Base-by-base conservation (phyloP, 805 yeast species). In the Ogataea corticis region DNA sequence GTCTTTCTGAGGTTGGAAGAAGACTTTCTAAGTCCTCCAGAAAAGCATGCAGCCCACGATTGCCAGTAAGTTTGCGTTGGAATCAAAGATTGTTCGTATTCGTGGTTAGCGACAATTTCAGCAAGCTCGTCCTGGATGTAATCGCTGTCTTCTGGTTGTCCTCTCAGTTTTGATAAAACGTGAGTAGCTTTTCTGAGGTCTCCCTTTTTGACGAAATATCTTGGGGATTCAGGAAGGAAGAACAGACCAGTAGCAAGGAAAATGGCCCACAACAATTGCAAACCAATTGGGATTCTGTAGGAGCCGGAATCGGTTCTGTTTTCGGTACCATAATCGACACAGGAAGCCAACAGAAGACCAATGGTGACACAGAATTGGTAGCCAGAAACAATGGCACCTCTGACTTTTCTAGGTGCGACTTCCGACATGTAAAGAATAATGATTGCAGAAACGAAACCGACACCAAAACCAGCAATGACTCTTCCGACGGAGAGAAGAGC, bases 341-440 rank as follows among this genome's bases (percentile, higher is more conserved):
- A 77, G 54, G 85, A 76, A 7, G 92, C 90, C 23, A 87, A 70
- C 40, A 83, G 63, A 35, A 85, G 66, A 41, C 95, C 95, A 71
- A 87, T 75, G 3, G 94, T 85, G 55, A 79, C 75, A 54, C 64
- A 62, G 51, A 65, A 66, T 64, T 87, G 96, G 64, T 85, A 87
- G 45, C 85, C 76, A 44, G 86, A 79, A 38, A 86, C 89, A 50
- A 85, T 72, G 15, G 89, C 79, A 55, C 95, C 95, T 69, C 95
- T 75, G 41, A 86, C 78, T 75, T 85, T 82, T 56, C 77, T 81
- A 21, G 94, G 94, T 14, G 89, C 78, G 31, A 87, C 82, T 64
- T 86, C 88, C 27, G 91, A 85, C 71, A 84, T 83, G 62, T 85
- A 86, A 62, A 87, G 68, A 41, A 95, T 91, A 28, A 85, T 86